A percentile compares a stretch with the other conserved stretches of the same genome.
Evolutionary conservation across 176 grass and related monocot genomes (phyloP).

Genomic region (Raddia distichophylla): DNA sequence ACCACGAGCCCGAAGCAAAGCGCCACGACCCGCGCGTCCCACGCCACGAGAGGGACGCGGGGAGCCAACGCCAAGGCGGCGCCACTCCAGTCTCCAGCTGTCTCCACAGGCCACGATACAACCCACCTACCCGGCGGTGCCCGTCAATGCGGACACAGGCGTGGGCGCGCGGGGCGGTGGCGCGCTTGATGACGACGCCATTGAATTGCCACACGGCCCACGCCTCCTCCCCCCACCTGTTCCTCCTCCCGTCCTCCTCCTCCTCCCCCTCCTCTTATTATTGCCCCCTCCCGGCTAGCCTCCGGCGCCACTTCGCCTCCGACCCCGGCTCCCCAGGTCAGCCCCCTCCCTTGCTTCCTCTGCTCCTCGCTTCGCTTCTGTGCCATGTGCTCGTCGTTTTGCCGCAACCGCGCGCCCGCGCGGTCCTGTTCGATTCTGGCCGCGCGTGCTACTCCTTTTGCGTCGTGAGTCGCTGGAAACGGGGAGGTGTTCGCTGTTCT

Average conservation of each 20-base stretch:
- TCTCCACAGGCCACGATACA: no score
- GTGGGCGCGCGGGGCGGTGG: constrained; percentile 41
- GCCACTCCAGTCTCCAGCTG: no score
- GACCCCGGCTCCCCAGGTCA: constrained; percentile 41
- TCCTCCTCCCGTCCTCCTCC: constrained; percentile 23
- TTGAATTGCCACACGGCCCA: constrained; percentile 52
- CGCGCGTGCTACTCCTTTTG: background rate
- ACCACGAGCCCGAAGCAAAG: no score
- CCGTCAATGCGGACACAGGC: constrained; percentile 43
- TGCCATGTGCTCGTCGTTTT: constrained; percentile 38
- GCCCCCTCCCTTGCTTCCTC: background rate
- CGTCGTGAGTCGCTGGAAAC: background rate
- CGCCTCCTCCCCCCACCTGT: constrained; percentile 39
- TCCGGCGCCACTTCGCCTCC: constrained; percentile 41
- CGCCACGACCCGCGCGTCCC: no score
- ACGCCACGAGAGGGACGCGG: no score
- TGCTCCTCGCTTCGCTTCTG: background rate
- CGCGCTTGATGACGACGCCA: constrained; percentile 66
- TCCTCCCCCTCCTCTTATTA: constrained; percentile 33
- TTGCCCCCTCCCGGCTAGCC: constrained; percentile 10
- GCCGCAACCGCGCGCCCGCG: background rate
- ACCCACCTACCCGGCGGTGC: background rate
- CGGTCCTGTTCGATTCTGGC: background rate
- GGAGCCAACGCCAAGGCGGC: no score
- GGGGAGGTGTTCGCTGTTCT: constrained; percentile 32